Evolutionary conservation across 345 rosid genomes (phyloP).

Genomic region (Clarkia xantiana): DNA sequence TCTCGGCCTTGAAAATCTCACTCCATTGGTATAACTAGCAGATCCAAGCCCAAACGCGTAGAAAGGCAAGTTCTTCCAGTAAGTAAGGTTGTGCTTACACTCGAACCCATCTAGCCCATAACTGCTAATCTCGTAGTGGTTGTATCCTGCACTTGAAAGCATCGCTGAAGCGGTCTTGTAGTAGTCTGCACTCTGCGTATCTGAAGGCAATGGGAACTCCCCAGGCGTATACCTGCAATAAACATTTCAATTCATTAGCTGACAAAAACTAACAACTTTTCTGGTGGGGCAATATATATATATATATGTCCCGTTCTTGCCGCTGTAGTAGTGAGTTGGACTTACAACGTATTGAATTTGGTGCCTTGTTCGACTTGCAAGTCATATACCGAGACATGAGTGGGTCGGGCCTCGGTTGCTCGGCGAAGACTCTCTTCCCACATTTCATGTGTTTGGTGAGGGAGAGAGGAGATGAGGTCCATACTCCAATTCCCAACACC

Average conservation of each 20-base stretch:
- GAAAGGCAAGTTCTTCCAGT: constrained; percentile 81
- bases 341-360: constrained; percentile 69
- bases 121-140: constrained; percentile 82
- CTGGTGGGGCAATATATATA: no score
- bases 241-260: no score
- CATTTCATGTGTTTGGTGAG: constrained; percentile 65
- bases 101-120: constrained; percentile 47
- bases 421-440: constrained; percentile 77
- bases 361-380: constrained; percentile 96
- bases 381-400: constrained; percentile 84
- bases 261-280: no score
- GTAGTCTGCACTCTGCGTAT: constrained; percentile 62
- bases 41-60: constrained; percentile 88
- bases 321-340: background rate
- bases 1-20: constrained; percentile 85
- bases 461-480: constrained; percentile 90
- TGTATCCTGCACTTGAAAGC: constrained; percentile 55
- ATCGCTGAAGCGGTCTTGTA: constrained; percentile 53
- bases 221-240: constrained; percentile 74
- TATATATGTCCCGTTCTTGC: no score
- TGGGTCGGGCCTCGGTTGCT: constrained; percentile 41
- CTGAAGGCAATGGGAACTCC: constrained; percentile 79
- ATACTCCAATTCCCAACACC: constrained; percentile 82
- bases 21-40: constrained; percentile 68
- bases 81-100: constrained; percentile 70